Evolutionary conservation across 495 filamentous ascomycete genomes (phyloP), one percentile per base, ranked within the genome.

Genomic region (Aspergillus ellipticus): DNA sequence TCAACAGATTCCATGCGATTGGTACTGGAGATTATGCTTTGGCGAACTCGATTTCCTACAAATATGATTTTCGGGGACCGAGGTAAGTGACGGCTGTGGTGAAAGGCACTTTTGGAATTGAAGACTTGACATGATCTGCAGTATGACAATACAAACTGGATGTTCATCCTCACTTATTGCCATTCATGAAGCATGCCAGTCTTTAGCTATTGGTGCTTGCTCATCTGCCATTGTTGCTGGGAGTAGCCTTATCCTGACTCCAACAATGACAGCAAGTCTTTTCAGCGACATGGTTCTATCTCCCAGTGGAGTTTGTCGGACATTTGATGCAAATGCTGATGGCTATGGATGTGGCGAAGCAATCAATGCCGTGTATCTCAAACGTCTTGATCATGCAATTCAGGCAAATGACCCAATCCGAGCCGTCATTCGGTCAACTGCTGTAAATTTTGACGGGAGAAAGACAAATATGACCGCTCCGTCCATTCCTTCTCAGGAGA

Each of bases 291-390:
- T 49, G 62, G 67, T 42, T 59, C 63, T 45, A 54, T 73, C 42
- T 49, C 58, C 33, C 0, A 56, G 17, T 51, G 62, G 63, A 2
- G 49, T 51, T 7, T 87, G 81, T 42, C 75, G 81, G 55, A 79
- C 79, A 0, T 90, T 86, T 51, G 85, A 87, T 58, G 69, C 74
- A 4, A 59, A 68, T 21, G 87, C 83, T 0, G 78, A 85, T 55
- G 87, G 87, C 0, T 89, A 85, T 61, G 83, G 70, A 0, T 76
- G 85, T n/a, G 87, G 77, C 7, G 87, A 89, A 57, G 70, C 67
- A 0, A 63, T 75, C 17, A 65, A 53, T 45, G 68, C 63, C 0
- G 37, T 76, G 0, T 67, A 66, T 21, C 42, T 79, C 17, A 77
- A 73, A 42, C 39, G 17, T 1, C 47, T 70, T 0, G 39, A 54